Base-by-base conservation (phyloP, 2,329 filamentous ascomycete species). In the Drechslerella stenobrocha region DNA sequence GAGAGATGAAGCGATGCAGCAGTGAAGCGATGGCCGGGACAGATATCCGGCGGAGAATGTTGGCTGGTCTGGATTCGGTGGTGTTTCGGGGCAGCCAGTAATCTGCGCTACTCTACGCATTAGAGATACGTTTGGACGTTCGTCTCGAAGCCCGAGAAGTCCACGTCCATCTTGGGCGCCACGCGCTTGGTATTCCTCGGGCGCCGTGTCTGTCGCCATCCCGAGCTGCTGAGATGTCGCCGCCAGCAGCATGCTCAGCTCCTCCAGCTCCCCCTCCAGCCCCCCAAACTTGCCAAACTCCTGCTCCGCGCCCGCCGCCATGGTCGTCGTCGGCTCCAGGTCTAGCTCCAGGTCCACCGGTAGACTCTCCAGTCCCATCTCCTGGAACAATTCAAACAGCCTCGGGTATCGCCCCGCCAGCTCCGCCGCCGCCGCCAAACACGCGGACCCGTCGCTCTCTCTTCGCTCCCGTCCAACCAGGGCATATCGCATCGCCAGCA, bases 131-230 rank as follows among this genome's bases (percentile, higher is more conserved):
- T 67, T n/a, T 59, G 34, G 18, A 60, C 56, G 40, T 67, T 59
- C 15, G 63, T 67, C 28, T 67, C 63, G 34, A 67, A 67, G 22
- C 55, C 63, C 1, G 63, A 67, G 52, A 67, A 67, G 18, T 67
- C 63, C 13, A 67, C 63, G 42, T 67, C 63, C 63, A 67, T 67
- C 55, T 35, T 67, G 9, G 50, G 45, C 26, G 26, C n/a, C n/a
- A n/a, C n/a, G n/a, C n/a, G n/a, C n/a, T n/a, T 63, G 58, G 18
- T 55, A 63, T 13, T 13, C 44, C n/a, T n/a, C n/a, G n/a, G n/a
- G n/a, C n/a, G n/a, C n/a, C n/a, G n/a, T n/a, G n/a, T n/a, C n/a
- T n/a, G n/a, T n/a, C n/a, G n/a, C n/a, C n/a, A n/a, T n/a, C n/a
- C n/a, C n/a, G n/a, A n/a, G n/a, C n/a, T n/a, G n/a, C n/a, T n/a